These are phyloP conservation scores for Chrysoporthe austroafricana DNA, from an alignment of 2,329 filamentous ascomycete genomes.

Conservation along the genomic window DNA sequence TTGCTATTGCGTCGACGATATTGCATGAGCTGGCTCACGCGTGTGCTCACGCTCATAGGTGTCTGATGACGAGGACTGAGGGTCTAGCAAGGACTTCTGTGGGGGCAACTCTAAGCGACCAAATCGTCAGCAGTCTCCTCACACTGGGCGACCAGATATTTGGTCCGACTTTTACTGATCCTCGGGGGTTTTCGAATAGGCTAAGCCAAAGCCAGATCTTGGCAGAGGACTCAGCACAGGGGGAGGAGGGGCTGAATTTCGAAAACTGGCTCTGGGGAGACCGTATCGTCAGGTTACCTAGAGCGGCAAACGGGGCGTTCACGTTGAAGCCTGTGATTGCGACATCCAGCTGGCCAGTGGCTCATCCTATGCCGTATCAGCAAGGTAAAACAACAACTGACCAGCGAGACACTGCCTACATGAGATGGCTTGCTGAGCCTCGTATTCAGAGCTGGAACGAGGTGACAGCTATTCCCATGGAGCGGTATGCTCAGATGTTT, in stretches of 20 bases:
- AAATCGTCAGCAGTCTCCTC: neutral
- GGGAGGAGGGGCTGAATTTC: slow-evolving; percentile 4
- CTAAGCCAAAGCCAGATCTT: neutral
- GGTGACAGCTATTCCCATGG: neutral
- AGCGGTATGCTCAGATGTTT: neutral
- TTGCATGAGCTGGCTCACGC: slow-evolving; percentile 11
- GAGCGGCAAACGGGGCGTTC: neutral
- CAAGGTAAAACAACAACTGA: neutral
- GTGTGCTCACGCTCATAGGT: neutral
- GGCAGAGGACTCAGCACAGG: neutral
- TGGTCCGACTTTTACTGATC: neutral
- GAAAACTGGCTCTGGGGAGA: slow-evolving; percentile 3
- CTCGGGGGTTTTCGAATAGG: neutral
- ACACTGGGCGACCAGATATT: neutral
- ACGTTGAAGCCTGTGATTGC: neutral
- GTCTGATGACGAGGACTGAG: neutral
- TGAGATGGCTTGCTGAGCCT: neutral
- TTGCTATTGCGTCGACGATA: neutral
- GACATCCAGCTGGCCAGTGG: neutral
- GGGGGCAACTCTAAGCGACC: neutral
- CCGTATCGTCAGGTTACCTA: neutral
- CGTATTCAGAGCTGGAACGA: slow-evolving; percentile 4
- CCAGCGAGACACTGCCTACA: neutral
- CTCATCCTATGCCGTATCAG: neutral
- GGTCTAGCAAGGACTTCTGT: neutral